Evolutionary conservation across 352 stramenopile genomes (phyloP).

Genomic region (Phytophthora palmivora): DNA sequence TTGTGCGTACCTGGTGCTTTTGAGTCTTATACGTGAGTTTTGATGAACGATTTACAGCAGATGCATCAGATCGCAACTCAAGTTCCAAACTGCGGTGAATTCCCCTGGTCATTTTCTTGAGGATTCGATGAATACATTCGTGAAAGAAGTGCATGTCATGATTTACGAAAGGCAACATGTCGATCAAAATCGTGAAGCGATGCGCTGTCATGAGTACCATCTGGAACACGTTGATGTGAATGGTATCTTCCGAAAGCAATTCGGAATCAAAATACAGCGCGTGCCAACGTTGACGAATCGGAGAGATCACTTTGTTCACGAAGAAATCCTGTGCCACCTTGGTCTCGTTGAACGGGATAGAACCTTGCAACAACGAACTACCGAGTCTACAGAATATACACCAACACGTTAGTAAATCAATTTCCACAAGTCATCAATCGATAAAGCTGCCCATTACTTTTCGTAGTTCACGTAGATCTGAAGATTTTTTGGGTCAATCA

Average conservation of each 20-base stretch:
- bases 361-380: conserved; percentile 43
- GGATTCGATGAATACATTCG: conserved; percentile 34
- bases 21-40: conserved; percentile 20
- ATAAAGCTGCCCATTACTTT: conserved; percentile 50
- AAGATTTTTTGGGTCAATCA: conserved; percentile 61
- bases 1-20: conserved; percentile 32
- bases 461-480: conserved; percentile 84
- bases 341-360: conserved; percentile 67
- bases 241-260: conserved; percentile 46
- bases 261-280: conserved; percentile 65
- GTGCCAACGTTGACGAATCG: conserved; percentile 76
- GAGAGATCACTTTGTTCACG: conserved; percentile 68
- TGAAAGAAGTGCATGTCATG: conserved; percentile 52
- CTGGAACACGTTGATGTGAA: conserved; percentile 72
- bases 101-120: conserved; percentile 57
- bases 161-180: conserved; percentile 67
- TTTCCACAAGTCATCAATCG: not conserved
- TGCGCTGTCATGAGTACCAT: conserved; percentile 54
- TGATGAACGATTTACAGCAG: not conserved
- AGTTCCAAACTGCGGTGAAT: conserved; percentile 48
- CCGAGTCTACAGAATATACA: conserved; percentile 30
- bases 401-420: conserved; percentile 18
- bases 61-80: not conserved
- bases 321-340: conserved; percentile 61
- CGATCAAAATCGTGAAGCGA: conserved; percentile 58